These are phyloP conservation scores for Eucalyptus shirleyi DNA, from an alignment of 345 rosid genomes.

Conservation along the genomic window DNA sequence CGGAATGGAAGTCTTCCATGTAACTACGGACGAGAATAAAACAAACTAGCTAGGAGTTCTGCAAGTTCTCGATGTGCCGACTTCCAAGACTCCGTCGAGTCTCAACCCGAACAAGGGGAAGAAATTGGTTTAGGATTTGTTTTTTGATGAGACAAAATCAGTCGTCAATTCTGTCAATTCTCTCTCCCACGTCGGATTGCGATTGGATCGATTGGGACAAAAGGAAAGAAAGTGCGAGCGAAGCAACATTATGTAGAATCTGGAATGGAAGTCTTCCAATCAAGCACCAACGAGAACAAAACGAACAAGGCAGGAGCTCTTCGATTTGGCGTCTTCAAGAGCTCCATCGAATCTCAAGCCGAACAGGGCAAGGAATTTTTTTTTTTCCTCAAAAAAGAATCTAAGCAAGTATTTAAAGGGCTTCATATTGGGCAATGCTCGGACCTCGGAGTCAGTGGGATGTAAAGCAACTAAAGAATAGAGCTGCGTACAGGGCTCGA, in stretches of 20 bases:
- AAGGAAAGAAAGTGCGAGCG: background rate
- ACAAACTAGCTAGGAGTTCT: background rate
- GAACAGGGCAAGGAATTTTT: background rate
- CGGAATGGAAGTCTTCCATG: background rate
- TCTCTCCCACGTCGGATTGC: background rate
- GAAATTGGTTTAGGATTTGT: background rate
- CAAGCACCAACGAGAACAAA: background rate
- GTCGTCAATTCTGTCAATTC: background rate
- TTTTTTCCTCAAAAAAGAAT: too few species aligned
- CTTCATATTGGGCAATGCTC: too few species aligned
- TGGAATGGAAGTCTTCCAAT: background rate
- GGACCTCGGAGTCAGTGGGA: too few species aligned
- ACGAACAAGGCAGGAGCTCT: background rate
- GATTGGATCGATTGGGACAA: background rate
- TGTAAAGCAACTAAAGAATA: too few species aligned
- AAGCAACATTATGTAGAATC: background rate
- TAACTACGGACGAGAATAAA: background rate
- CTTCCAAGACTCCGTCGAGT: background rate
- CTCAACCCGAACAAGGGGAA: background rate
- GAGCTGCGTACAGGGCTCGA: too few species aligned
- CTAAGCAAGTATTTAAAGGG: too few species aligned
- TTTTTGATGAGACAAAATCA: background rate
- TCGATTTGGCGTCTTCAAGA: background rate
- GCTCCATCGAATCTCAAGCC: background rate
- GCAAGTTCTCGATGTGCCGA: background rate